Evolutionary conservation across 2,329 filamentous ascomycete genomes (phyloP).

Genomic region (Aspergillus candidus): DNA sequence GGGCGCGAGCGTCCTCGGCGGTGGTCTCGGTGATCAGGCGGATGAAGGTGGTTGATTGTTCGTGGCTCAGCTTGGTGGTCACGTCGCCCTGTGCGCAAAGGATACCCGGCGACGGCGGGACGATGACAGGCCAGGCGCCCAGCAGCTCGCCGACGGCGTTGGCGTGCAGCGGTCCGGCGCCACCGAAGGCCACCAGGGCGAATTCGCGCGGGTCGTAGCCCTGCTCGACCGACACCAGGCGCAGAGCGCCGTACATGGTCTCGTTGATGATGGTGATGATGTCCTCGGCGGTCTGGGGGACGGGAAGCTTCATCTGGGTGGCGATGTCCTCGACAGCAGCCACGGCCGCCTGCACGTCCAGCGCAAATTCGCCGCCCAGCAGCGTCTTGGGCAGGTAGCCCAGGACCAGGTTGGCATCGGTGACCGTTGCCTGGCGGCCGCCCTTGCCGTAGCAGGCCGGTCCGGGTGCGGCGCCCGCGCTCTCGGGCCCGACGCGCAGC

Average conservation of each 20-base stretch:
- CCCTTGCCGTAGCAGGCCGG: conserved; percentile 48
- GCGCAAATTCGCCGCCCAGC: conserved; percentile 42
- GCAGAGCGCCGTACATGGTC: conserved; percentile 47
- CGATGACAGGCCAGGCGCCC: conserved; percentile 48
- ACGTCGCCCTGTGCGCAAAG: conserved; percentile 48
- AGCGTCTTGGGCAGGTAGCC: conserved; percentile 45
- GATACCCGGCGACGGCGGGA: conserved; percentile 46
- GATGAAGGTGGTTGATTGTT: conserved; percentile 44
- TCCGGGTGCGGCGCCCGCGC: conserved; percentile 44
- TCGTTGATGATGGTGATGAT: conserved; percentile 48
- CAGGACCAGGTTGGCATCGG: conserved; percentile 45
- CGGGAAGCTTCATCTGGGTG: conserved; percentile 41
- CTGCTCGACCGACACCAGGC: conserved; percentile 48
- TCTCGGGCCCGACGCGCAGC: conserved; percentile 48
- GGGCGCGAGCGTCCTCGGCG: conserved; percentile 26
- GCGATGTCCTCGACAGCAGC: conserved; percentile 41
- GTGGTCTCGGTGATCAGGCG: conserved; percentile 34
- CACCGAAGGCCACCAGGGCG: conserved; percentile 47
- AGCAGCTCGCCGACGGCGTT: conserved; percentile 47
- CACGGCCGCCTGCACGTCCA: conserved; percentile 41
- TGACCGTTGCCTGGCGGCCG: conserved; percentile 43
- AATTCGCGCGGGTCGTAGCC: conserved; percentile 48
- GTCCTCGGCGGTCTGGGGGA: conserved; percentile 41
- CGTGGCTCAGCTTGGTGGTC: conserved; percentile 45
- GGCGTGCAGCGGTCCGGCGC: conserved; percentile 48